A percentile compares a stretch with the other conserved stretches of the same genome.
phyloP scores from a whole-genome alignment of 352 stramenopile species.

The Phytopythium chamaehyphon region DNA sequence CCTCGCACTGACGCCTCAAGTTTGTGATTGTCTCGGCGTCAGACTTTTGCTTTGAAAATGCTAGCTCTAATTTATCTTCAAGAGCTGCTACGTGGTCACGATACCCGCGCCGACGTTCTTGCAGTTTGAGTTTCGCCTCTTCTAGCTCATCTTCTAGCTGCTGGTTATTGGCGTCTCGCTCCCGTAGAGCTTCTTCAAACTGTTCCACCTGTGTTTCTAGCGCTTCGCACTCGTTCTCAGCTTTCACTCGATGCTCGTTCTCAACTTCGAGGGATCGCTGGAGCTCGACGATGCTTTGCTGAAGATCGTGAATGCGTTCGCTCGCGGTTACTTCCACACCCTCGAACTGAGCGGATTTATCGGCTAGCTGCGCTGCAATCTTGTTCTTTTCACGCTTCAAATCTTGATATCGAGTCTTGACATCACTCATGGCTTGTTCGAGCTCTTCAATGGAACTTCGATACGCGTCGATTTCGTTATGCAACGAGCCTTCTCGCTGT shows the following conservation, averaged over 20 bases:
- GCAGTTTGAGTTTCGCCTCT: conserved; percentile 38
- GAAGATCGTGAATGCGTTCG: conserved; percentile 40
- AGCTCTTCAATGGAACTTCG: conserved; percentile 28
- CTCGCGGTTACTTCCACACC: conserved; percentile 40
- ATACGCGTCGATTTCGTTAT: conserved; percentile 35
- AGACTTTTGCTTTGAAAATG: conserved; percentile 23
- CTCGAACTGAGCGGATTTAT: conserved; percentile 36
- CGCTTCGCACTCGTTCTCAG: conserved; percentile 25
- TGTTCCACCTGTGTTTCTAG: conserved; percentile 34
- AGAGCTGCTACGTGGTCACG: conserved; percentile 34
- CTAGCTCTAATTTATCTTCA: conserved; percentile 29
- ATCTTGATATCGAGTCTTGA: conserved; percentile 27
- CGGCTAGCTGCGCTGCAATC: conserved; percentile 22
- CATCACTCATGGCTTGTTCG: conserved; percentile 26
- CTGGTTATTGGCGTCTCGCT: conserved; percentile 29
- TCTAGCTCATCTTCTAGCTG: conserved; percentile 29
- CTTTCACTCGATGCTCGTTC: not conserved
- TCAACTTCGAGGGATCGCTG: conserved; percentile 26
- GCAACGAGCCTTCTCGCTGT: conserved; percentile 24
- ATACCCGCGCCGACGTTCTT: conserved; percentile 42
- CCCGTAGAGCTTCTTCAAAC: conserved; percentile 21
- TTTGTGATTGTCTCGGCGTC: conserved; percentile 34
- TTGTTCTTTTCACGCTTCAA: conserved; percentile 27
- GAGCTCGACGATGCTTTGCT: conserved; percentile 22
- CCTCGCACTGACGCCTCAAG: conserved; percentile 31